Evolutionary conservation across 257 asterid species (phyloP).

Genomic region (Apocynum venetum): DNA sequence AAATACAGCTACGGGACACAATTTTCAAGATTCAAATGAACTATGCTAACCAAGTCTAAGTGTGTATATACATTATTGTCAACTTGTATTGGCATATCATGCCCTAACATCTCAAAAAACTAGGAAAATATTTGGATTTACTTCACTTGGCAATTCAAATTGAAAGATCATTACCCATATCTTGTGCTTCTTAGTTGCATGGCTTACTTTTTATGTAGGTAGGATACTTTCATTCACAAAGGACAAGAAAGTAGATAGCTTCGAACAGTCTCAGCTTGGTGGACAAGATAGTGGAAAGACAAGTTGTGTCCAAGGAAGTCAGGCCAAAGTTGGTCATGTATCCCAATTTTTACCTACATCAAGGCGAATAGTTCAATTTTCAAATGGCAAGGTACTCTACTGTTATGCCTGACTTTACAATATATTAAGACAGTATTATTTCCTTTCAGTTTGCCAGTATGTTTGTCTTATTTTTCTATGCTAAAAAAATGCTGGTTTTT

Average conservation of each 20-base stretch:
- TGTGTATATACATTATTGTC: not conserved
- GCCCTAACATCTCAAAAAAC: not conserved
- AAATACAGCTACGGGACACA: not conserved
- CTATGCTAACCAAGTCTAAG: not conserved
- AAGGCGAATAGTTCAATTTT: slow-evolving; percentile 89
- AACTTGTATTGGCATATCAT: not conserved
- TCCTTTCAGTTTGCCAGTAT: not conserved
- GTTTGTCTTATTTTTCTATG: not conserved
- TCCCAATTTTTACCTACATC: slow-evolving; percentile 95
- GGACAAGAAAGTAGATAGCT: slow-evolving; percentile 36
- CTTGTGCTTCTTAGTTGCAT: not conserved
- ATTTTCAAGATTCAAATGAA: not conserved
- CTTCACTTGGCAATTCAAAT: slow-evolving; percentile 2
- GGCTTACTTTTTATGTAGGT: slow-evolving; percentile 37
- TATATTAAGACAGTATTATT: not conserved
- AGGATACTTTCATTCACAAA: slow-evolving; percentile 65
- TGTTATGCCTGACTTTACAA: slow-evolving; percentile 3
- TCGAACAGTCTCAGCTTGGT: slow-evolving; percentile 23
- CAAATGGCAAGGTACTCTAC: slow-evolving; percentile 71
- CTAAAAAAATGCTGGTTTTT: not conserved
- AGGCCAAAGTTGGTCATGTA: slow-evolving; percentile 40
- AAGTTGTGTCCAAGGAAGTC: slow-evolving; percentile 20
- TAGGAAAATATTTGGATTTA: not conserved
- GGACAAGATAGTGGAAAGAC: slow-evolving; percentile 33
- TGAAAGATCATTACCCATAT: not conserved